These are phyloP conservation scores for Porcisia deanei DNA, from an alignment of 208 protist genomes.

Conservation along the genomic window DNA sequence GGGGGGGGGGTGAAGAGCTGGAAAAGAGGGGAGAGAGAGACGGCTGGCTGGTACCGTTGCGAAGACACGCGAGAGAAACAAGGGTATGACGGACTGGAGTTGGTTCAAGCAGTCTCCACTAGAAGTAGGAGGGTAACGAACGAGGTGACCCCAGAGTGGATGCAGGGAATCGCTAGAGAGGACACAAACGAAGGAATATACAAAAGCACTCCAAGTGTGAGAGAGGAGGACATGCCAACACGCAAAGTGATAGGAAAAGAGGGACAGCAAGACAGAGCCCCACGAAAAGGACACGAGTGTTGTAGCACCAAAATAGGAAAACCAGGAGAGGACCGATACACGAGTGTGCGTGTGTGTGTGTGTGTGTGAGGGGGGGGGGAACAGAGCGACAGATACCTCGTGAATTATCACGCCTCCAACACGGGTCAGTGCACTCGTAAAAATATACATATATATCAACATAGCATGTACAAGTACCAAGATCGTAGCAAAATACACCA, in stretches of 20 bases:
- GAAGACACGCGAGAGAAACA: neutral
- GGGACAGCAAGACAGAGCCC: neutral
- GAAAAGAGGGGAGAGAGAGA: neutral
- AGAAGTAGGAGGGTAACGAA: neutral
- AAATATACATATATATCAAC: conserved; percentile 9
- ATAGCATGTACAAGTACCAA: neutral
- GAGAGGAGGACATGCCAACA: neutral
- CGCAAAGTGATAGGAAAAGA: neutral
- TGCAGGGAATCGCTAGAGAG: neutral
- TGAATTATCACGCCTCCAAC: too few species aligned
- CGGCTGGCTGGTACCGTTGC: neutral
- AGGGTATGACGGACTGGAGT: neutral
- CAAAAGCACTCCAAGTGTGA: neutral
- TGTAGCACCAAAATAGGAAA: neutral
- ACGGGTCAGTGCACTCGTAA: too few species aligned
- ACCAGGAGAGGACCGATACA: neutral
- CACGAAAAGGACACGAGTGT: neutral
- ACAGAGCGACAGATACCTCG: neutral
- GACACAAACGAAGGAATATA: neutral
- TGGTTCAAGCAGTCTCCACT: neutral
- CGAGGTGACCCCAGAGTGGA: neutral
- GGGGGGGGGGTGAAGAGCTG: too few species aligned
- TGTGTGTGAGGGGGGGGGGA: neutral
- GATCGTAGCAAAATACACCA: neutral
- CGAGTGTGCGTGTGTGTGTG: too few species aligned